These are phyloP conservation scores for Mycosphaerella sp. DNA, from an alignment of 2,329 filamentous ascomycete genomes.

Conservation along the genomic window DNA sequence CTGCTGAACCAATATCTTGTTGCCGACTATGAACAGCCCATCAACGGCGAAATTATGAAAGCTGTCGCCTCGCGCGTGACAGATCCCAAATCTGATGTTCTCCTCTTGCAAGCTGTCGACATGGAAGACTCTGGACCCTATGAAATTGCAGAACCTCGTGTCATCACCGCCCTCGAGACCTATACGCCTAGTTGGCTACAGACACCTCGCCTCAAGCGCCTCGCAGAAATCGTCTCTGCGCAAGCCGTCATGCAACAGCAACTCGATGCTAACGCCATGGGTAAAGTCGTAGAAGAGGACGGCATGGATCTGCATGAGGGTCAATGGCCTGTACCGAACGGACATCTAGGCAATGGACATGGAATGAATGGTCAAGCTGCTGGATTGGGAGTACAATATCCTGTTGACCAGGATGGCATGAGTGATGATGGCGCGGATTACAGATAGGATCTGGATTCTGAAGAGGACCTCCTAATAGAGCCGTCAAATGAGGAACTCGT, in stretches of 20 bases:
- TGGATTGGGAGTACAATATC: slow-evolving; percentile 12
- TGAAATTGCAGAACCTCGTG: slow-evolving; percentile 93
- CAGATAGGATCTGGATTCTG: slow-evolving; percentile 11
- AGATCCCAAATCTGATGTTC: slow-evolving; percentile 87
- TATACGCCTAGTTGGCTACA: slow-evolving; percentile 98
- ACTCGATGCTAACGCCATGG: slow-evolving; percentile 30
- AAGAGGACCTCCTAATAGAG: not conserved
- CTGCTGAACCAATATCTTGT: slow-evolving; percentile 97
- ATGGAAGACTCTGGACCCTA: slow-evolving; percentile 99
- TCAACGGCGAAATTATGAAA: slow-evolving; percentile 99
- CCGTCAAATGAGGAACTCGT: not conserved
- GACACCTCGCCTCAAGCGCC: slow-evolving; percentile 87
- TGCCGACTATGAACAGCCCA: slow-evolving; percentile 97
- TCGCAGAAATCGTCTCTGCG: slow-evolving; percentile 96
- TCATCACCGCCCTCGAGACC: slow-evolving; percentile 93
- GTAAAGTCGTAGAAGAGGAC: slow-evolving; percentile 26
- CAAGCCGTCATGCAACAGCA: slow-evolving; percentile 80
- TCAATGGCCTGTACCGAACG: slow-evolving; percentile 21
- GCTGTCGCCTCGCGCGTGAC: slow-evolving; percentile 94
- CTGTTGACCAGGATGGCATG: slow-evolving; percentile 13
- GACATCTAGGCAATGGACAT: slow-evolving; percentile 9
- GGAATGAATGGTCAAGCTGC: slow-evolving; percentile 8
- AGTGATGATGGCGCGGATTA: slow-evolving; percentile 13
- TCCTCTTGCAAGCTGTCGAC: slow-evolving; percentile 88
- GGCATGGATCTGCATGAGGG: slow-evolving; percentile 20